A percentile compares a stretch with the other conserved stretches of the same genome.
Evolutionary conservation across 2,329 filamentous ascomycete genomes (phyloP).

Genomic region (Paraphaeosphaeria sporulosa): DNA sequence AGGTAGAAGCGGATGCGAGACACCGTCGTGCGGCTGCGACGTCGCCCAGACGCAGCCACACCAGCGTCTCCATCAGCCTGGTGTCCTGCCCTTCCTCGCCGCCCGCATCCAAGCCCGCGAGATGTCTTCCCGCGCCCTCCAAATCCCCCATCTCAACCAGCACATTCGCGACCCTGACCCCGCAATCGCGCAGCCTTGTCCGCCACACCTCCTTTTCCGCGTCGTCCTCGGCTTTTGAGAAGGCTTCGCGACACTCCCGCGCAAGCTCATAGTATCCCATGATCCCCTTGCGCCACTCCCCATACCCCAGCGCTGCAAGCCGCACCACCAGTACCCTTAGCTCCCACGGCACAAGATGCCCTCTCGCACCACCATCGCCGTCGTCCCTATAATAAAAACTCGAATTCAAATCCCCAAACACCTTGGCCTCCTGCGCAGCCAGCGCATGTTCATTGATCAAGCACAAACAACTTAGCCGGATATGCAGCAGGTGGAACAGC

Average conservation of each 20-base stretch:
- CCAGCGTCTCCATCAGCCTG: conserved; percentile 62
- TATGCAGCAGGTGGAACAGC: conserved; percentile 82
- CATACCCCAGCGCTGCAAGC: conserved; percentile 84
- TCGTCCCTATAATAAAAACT: conserved; percentile 49
- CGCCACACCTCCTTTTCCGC: conserved; percentile 73
- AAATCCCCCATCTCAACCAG: conserved; percentile 89
- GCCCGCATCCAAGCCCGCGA: conserved; percentile 47
- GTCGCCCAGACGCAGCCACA: conserved; percentile 83
- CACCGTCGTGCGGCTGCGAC: conserved; percentile 69
- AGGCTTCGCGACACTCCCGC: conserved; percentile 72
- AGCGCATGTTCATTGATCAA: conserved; percentile 71
- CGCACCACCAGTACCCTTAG: conserved; percentile 83
- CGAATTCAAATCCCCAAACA: conserved; percentile 68
- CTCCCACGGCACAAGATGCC: conserved; percentile 80
- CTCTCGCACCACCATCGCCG: neutral
- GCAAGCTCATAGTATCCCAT: conserved; percentile 92
- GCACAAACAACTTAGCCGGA: conserved; percentile 80
- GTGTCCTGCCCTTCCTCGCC: neutral
- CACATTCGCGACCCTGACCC: conserved; percentile 68
- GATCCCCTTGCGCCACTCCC: conserved; percentile 82
- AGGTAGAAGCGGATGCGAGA: conserved; percentile 47
- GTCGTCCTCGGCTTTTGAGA: conserved; percentile 55
- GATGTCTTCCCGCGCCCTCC: conserved; percentile 76
- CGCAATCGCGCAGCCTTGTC: conserved; percentile 75
- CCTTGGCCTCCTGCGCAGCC: conserved; percentile 67